Percentiles rank a stretch among this genome's conserved stretches.
phyloP scores from a whole-genome alignment of 768 basidiomycete species.

The Termitomyces sp. region DNA sequence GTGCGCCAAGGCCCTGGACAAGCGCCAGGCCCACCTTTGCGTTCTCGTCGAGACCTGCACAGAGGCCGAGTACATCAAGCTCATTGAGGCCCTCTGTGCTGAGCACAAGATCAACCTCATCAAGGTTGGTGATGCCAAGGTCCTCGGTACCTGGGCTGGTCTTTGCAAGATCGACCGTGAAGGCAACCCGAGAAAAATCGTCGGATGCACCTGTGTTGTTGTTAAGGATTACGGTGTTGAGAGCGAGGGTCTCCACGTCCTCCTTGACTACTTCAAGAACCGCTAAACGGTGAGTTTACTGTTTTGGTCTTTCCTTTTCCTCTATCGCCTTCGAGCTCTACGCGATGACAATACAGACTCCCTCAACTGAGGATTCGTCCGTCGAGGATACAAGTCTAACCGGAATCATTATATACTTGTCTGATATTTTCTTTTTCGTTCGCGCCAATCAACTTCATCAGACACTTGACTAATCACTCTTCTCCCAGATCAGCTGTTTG shows the following conservation, averaged over 20 bases:
- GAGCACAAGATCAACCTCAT: slow-evolving; percentile 99
- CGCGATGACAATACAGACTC: slow-evolving; percentile 88
- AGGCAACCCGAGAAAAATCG: slow-evolving; percentile 96
- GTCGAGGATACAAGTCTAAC: slow-evolving; percentile 77
- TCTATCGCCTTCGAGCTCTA: not conserved
- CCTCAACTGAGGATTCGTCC: slow-evolving; percentile 77
- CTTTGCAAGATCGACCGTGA: slow-evolving; percentile 99
- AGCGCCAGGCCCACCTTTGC: slow-evolving; percentile 97
- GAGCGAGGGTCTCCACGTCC: slow-evolving; percentile 91
- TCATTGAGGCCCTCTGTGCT: slow-evolving; percentile 98
- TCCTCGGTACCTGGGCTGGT: slow-evolving; percentile 97
- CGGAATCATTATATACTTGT: slow-evolving; percentile 82
- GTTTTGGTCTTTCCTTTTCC: too few relatives aligned
- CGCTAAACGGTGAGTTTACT: slow-evolving; percentile 48
- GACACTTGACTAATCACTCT: not conserved
- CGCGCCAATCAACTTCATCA: not conserved
- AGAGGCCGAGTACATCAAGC: slow-evolving; percentile 99
- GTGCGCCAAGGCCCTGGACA: slow-evolving; percentile 97
- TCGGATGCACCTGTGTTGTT: slow-evolving; percentile 91
- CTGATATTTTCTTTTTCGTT: slow-evolving; percentile 42
- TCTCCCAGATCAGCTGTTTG: not conserved
- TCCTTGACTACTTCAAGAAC: slow-evolving; percentile 96
- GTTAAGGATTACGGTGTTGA: slow-evolving; percentile 98
- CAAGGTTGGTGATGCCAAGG: slow-evolving; percentile 98
- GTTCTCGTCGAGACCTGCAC: slow-evolving; percentile 99